phyloP scores from a whole-genome alignment of 805 yeast genomes.

The Priceomyces castillae region DNA sequence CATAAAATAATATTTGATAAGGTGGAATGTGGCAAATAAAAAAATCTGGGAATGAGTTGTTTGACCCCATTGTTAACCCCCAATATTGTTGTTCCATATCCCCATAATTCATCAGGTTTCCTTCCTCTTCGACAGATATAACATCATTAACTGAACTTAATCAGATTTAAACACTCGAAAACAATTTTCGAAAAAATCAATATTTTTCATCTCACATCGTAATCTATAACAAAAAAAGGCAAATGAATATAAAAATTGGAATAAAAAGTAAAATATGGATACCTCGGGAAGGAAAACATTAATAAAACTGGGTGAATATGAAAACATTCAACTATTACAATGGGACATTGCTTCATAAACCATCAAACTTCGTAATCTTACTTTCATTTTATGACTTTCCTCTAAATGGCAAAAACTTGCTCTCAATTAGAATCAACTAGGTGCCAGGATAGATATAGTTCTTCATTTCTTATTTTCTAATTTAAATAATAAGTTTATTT shows the following conservation, averaged over 20 bases:
- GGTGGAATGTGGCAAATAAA: not conserved
- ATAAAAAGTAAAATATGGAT: conserved; percentile 2
- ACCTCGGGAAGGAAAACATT: not conserved
- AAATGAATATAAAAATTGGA: not conserved
- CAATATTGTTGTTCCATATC: conserved; percentile 1
- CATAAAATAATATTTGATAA: conserved; percentile 6
- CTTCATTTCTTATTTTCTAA: not conserved
- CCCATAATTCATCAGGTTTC: not conserved
- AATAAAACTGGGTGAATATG: not conserved
- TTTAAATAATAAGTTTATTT: conserved; percentile 29
- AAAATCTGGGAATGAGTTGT: not conserved
- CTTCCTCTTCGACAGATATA: not conserved
- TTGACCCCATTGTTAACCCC: not conserved
- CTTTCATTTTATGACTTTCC: not conserved
- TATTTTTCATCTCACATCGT: conserved; percentile 5
- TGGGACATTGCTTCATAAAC: not conserved
- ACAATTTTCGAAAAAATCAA: not conserved
- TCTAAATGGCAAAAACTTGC: not conserved
- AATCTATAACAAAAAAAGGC: conserved; percentile 5
- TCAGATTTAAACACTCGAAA: conserved; percentile 2
- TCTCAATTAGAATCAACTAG: not conserved
- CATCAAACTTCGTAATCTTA: not conserved
- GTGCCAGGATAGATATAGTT: not conserved
- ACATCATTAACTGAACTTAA: conserved; percentile 1
- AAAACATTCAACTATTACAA: not conserved